Conservation (phyloP, 1,139 yeast species). For the Yamadazyma dendronema region DNA sequence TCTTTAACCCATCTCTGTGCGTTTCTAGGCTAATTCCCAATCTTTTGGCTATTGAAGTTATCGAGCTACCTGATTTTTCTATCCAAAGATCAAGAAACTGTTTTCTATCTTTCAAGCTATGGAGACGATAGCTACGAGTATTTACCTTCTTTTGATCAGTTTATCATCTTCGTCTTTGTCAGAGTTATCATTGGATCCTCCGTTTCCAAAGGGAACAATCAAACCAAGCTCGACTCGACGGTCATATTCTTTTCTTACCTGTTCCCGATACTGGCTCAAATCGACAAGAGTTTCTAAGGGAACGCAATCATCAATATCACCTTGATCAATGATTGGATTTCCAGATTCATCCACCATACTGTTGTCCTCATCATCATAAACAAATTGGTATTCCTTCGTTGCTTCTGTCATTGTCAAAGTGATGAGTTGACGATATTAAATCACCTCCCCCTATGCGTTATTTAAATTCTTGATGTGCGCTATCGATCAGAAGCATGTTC, state of each 20-base stretch:
- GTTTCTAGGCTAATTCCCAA: slow-evolving; percentile 9
- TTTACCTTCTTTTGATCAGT: no score
- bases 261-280: slow-evolving; percentile 6
- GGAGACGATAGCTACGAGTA: no score
- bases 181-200: no score
- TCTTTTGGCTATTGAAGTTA: slow-evolving; percentile 8
- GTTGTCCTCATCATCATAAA: slow-evolving; percentile 8
- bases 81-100: no score
- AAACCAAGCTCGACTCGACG: slow-evolving; percentile 4
- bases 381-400: slow-evolving; percentile 4
- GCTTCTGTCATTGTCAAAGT: slow-evolving; percentile 2
- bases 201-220: slow-evolving; percentile 7
- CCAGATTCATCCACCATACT: slow-evolving; percentile 8
- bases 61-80: slow-evolving; percentile 11
- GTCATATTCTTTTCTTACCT: slow-evolving; percentile 6
- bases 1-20: slow-evolving; percentile 14
- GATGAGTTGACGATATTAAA: not conserved
- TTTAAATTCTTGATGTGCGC: not conserved
- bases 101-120: no score
- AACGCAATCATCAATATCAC: slow-evolving; percentile 7
- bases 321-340: slow-evolving; percentile 6
- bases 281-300: slow-evolving; percentile 6
- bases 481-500: not conserved
- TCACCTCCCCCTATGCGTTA: not conserved
- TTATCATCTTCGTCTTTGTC: no score